Percentiles rank a stretch among this genome's conserved stretches.
phyloP scores from a whole-genome alignment of 768 basidiomycete genomes.

The Tremella yokohamensis region DNA sequence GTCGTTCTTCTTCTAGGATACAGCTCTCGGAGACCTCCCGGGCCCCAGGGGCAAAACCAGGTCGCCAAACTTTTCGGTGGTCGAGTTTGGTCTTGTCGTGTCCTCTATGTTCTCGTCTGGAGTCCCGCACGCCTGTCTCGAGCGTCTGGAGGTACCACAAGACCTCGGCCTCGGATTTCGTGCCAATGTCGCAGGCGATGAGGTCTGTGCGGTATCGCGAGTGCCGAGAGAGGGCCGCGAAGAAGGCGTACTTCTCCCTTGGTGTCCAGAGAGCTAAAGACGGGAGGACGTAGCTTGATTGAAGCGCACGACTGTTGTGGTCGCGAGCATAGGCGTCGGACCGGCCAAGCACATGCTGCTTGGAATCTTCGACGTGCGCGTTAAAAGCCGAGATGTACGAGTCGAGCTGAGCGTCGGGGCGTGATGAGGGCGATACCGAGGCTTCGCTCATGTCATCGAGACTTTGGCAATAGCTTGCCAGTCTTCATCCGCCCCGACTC shows the following conservation, averaged over 20 bases:
- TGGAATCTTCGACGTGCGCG: slow-evolving; percentile 1
- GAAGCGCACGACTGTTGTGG: neutral
- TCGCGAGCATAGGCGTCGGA: neutral
- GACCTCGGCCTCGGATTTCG: slow-evolving; percentile 65
- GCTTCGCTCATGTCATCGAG: no score
- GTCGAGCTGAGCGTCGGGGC: neutral
- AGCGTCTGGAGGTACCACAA: slow-evolving; percentile 64
- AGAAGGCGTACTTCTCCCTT: slow-evolving; percentile 68
- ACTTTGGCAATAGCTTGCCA: no score
- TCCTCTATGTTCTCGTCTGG: neutral
- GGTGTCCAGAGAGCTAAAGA: slow-evolving; percentile 58
- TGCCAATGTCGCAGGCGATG: slow-evolving; percentile 64
- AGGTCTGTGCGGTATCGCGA: slow-evolving; percentile 75
- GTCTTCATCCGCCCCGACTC: no score
- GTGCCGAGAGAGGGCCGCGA: slow-evolving; percentile 63
- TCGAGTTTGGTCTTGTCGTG: neutral
- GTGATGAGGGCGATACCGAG: no score
- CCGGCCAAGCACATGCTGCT: neutral
- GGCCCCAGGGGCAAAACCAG: slow-evolving; percentile 13
- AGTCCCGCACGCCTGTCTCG: slow-evolving; percentile 49
- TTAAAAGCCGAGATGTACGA: neutral
- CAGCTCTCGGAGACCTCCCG: slow-evolving; percentile 8
- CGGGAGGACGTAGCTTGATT: neutral
- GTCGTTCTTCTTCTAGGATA: slow-evolving; percentile 9
- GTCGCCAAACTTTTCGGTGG: slow-evolving; percentile 6